phyloP scores from a whole-genome alignment of 768 basidiomycete genomes.

The Leucocoprinus sp. region DNA sequence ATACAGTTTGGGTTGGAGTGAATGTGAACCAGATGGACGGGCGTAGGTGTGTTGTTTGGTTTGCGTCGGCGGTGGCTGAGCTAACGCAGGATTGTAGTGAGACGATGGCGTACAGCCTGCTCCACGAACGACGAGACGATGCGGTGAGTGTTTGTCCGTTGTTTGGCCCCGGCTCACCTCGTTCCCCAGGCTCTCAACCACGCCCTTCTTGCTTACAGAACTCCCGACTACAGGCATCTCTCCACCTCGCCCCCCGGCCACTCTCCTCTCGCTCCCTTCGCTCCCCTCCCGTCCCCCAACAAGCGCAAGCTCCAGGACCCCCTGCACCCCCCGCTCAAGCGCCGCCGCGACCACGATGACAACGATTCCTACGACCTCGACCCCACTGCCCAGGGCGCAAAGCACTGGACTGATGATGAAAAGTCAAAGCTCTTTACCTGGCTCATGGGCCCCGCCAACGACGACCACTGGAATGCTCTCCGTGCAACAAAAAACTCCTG shows the following conservation, averaged over 20 bases:
- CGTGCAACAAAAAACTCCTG: slow-evolving; percentile 78
- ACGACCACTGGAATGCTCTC: slow-evolving; percentile 73
- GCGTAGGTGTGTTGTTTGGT: slow-evolving; percentile 14
- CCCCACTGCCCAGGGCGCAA: slow-evolving; percentile 52
- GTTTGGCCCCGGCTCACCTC: slow-evolving; percentile 20
- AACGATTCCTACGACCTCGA: slow-evolving; percentile 36
- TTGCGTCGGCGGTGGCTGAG: slow-evolving; percentile 10
- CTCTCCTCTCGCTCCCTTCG: slow-evolving; percentile 26
- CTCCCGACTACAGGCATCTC: slow-evolving; percentile 28
- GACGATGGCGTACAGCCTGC: slow-evolving; percentile 51
- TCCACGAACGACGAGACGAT: slow-evolving; percentile 45
- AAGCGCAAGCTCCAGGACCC: slow-evolving; percentile 37
- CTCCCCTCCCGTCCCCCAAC: slow-evolving; percentile 31
- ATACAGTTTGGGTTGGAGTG: slow-evolving; percentile 20
- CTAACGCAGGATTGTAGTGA: no score
- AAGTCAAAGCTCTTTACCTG: slow-evolving; percentile 71
- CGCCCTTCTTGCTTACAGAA: slow-evolving; percentile 35
- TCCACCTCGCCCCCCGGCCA: slow-evolving; percentile 32
- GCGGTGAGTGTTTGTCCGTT: slow-evolving; percentile 47
- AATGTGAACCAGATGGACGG: slow-evolving; percentile 12
- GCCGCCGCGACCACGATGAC: slow-evolving; percentile 20
- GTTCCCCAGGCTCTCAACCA: slow-evolving; percentile 54
- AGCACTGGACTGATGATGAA: slow-evolving; percentile 83
- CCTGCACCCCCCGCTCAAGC: slow-evolving; percentile 17
- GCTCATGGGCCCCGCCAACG: slow-evolving; percentile 64